Evolutionary conservation across 2,329 filamentous ascomycete genomes (phyloP), one percentile per base, ranked within the genome.

Genomic region (Venturiaceae sp.): DNA sequence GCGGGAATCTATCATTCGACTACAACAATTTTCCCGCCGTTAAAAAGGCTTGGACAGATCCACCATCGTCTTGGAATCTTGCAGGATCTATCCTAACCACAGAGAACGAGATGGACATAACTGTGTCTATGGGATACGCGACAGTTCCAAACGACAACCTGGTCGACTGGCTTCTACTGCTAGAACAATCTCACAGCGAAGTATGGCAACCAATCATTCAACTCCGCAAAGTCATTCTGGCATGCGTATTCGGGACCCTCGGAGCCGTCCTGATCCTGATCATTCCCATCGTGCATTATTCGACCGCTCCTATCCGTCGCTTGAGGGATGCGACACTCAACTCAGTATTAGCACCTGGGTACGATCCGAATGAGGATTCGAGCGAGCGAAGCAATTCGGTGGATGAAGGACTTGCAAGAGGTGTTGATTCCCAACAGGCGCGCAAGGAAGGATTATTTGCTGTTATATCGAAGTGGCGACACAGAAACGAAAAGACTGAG

Each of bases 221-320:
- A 21, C 77, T 96, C n/a, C 83, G 88, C 21, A 85, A 86, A 53
- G 89, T 96, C 55, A 80, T 96, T 1, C 72, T 96, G 2, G 89
- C 84, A 5, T 95, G 90, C 61, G 87, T 95, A 0, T 95, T 96
- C 68, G 89, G 87, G 1, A 92, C 90, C 0, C 80, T 86, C 13
- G 91, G 86, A 0, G 77, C 87, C 4, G 81, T 95, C 55, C 69
- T 91, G 3, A 62, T 95, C 8, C 69, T 95, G 1, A 79, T 90
- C 2, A 80, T 92, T 37, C 90, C 91, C 0, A 83, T 91, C 37
- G 90, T 91, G 1, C 91, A 96, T 68, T 82, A 87, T 60, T 88
- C 88, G 53, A 90, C 94, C 52, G 77, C 85, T 63, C 92, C 92
- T 0, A 96, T 95, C 63, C 78, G 87, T 55, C 80, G 87, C 62